phyloP scores from a whole-genome alignment of 805 yeast species.

The Trichomonascus vanleenenianus region DNA sequence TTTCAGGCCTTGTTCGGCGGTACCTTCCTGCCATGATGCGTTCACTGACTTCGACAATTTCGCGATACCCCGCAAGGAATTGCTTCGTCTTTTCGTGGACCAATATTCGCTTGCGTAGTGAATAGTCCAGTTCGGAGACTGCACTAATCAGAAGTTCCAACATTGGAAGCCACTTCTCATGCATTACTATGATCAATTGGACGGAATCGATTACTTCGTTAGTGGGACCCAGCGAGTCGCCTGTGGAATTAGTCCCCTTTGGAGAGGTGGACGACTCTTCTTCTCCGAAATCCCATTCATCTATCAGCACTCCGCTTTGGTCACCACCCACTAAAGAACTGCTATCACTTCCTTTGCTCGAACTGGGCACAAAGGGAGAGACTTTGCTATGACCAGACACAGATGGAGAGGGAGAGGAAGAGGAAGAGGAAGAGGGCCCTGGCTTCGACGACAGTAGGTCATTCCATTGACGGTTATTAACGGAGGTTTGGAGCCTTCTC shows the following conservation, averaged over 20 bases:
- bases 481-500: conserved; percentile 1
- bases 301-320: background rate
- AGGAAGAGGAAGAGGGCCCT: conserved; percentile 3
- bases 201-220: conserved; percentile 20
- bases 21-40: conserved; percentile 21
- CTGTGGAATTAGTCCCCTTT: conserved; percentile 22
- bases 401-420: background rate
- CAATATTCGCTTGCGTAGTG: conserved; percentile 17
- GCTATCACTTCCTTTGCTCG: background rate
- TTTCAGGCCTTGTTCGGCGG: conserved; percentile 9
- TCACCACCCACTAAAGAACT: background rate
- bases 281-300: background rate
- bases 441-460: conserved; percentile 12
- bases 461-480: conserved; percentile 13
- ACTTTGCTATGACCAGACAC: background rate
- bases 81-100: conserved; percentile 15
- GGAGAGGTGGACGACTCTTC: background rate
- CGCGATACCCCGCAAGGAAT: conserved; percentile 18
- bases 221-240: conserved; percentile 14
- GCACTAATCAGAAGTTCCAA: conserved; percentile 11
- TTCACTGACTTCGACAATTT: conserved; percentile 15
- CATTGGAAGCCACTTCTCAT: conserved; percentile 16
- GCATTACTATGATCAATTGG: conserved; percentile 13
- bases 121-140: conserved; percentile 17
- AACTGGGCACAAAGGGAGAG: background rate